Base-by-base conservation (phyloP, 805 yeast species). In the Saccharomycopsis sp. region DNA sequence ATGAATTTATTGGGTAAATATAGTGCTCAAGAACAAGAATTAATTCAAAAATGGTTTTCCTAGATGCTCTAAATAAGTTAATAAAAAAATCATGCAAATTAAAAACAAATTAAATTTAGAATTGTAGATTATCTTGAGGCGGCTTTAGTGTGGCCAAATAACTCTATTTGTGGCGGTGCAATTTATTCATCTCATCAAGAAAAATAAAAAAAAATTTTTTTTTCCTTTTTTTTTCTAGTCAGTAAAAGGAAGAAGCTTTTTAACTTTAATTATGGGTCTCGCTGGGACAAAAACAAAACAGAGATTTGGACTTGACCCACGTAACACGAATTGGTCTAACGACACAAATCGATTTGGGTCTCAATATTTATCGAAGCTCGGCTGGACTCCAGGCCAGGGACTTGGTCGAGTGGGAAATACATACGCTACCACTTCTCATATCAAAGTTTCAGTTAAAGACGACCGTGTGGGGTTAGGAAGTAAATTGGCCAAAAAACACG, bases 321-420 rank as follows among this genome's bases (percentile, higher is more conserved):
- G 97, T 58, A 90, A 90, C 58, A 89, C 96, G 1, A 75, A 79
- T 50, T 90, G 98, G 98, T 82, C 96, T 21, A 87, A 87, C 58
- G 85, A 86, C 56, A 78, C 81, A 0, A 68, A 70, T 3, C 66
- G 96, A 41, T 90, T 90, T 57, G 98, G 98, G 0, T 96, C 85
- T 60, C 77, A 82, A 56, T 88, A 88, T 61, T 62, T 90, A 48
- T 78, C 78, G 51, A 81, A 77, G 53, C 67, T 81, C 58, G 98
- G 98, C 14, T 90, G 98, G 98, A 72, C 69, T 42, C 95, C 95
- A 2, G 98, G 98, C 16, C 66, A 69, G 51, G 97, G 97, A 5
- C 71, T 90, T 17, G 98, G 98, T 1, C 60, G 75, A 40, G 79
- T 74, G 1, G 17, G 17, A 20, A n/a, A n/a, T n/a, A 58, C 71